Conservation (phyloP, 2,329 filamentous ascomycete species). For the Dactylellina sp. region DNA sequence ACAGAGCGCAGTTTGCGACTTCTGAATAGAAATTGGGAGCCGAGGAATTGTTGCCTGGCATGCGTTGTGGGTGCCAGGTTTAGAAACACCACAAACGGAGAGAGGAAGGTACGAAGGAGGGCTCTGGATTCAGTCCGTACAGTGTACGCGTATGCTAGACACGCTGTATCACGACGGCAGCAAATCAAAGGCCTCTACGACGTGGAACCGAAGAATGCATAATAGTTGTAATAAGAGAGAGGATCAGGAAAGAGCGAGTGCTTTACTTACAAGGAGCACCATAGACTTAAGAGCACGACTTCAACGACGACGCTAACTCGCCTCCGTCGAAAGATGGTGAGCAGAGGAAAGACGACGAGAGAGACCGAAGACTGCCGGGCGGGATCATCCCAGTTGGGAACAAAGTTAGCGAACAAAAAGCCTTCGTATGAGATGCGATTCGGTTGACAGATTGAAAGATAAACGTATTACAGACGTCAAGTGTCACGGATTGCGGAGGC, state of each 20-base stretch:
- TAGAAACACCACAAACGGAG: constrained; percentile 28
- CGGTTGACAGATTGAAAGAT: constrained; percentile 8
- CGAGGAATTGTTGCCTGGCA: constrained; percentile 42
- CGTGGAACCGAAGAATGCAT: neutral
- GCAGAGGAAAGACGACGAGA: constrained; percentile 44
- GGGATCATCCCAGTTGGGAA: constrained; percentile 35
- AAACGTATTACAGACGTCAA: constrained; percentile 12
- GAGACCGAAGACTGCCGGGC: constrained; percentile 42
- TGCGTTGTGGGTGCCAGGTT: constrained; percentile 38
- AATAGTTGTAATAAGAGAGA: constrained; percentile 8
- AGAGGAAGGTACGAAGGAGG: constrained; percentile 30
- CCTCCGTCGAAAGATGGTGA: constrained; percentile 45
- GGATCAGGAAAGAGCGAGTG: constrained; percentile 7
- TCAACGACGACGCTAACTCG: constrained; percentile 52
- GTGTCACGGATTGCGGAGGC: neutral
- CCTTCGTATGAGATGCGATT: constrained; percentile 17
- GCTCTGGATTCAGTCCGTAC: constrained; percentile 2
- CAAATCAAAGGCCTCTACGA: neutral
- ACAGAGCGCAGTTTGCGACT: constrained; percentile 18
- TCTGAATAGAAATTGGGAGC: constrained; percentile 30
- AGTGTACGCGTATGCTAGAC: constrained; percentile 11
- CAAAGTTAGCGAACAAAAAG: constrained; percentile 42
- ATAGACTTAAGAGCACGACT: constrained; percentile 48
- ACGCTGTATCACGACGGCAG: neutral
- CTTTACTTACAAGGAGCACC: constrained; percentile 56